These are phyloP conservation scores for Astraeus odoratus DNA, from an alignment of 768 basidiomycete genomes.

Conservation along the genomic window DNA sequence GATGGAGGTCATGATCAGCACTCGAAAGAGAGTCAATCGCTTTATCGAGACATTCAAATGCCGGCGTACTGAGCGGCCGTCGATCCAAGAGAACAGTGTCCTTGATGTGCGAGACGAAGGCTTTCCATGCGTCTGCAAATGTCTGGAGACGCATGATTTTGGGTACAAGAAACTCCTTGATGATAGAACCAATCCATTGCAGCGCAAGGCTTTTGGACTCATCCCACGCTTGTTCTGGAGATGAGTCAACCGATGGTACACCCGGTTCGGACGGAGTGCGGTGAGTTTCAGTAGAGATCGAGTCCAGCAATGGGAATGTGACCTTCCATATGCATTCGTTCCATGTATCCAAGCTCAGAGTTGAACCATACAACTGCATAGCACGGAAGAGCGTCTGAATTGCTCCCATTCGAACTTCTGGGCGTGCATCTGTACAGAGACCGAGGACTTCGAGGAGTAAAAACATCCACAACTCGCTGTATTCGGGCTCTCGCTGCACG, in stretches of 20 bases:
- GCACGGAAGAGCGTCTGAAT: slow-evolving; percentile 94
- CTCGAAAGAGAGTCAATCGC: slow-evolving; percentile 54
- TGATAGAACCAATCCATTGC: slow-evolving; percentile 76
- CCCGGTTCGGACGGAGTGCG: slow-evolving; percentile 17
- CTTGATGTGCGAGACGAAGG: slow-evolving; percentile 67
- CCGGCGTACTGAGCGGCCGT: slow-evolving; percentile 70
- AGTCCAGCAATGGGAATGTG: slow-evolving; percentile 78
- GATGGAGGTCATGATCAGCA: slow-evolving; percentile 24
- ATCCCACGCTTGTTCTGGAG: slow-evolving; percentile 57
- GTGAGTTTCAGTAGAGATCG: slow-evolving; percentile 53
- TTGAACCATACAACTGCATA: slow-evolving; percentile 88
- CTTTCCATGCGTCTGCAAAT: slow-evolving; percentile 67
- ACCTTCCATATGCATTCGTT: slow-evolving; percentile 88
- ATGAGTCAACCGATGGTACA: slow-evolving; percentile 8
- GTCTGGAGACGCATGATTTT: slow-evolving; percentile 69
- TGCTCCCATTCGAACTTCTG: slow-evolving; percentile 88
- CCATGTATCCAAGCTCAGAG: slow-evolving; percentile 79
- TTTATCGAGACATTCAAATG: slow-evolving; percentile 77
- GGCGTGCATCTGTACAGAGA: slow-evolving; percentile 72
- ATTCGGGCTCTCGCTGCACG: slow-evolving; percentile 55
- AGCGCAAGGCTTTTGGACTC: slow-evolving; percentile 85
- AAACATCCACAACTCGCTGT: slow-evolving; percentile 91
- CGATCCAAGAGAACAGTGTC: slow-evolving; percentile 63
- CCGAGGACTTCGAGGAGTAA: slow-evolving; percentile 78
- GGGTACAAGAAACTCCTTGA: slow-evolving; percentile 68